Evolutionary conservation across 192 early-diverging fungal species (phyloP).

Genomic region (Mortierella alpina): DNA sequence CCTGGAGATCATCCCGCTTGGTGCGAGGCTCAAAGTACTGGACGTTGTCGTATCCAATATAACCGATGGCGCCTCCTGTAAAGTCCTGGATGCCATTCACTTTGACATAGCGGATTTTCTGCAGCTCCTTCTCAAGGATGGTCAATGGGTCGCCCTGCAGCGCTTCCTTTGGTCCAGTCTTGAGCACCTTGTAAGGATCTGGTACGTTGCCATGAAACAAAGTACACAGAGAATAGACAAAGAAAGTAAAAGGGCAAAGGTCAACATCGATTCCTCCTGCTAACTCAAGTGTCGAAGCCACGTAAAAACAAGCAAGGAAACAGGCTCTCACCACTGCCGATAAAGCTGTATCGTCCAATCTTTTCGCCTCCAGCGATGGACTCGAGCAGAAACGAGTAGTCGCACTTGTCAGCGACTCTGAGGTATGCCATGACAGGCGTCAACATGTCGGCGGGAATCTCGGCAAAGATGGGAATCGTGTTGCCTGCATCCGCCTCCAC

Average conservation of each 20-base stretch:
- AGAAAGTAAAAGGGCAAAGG: not conserved
- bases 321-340: constrained; percentile 78
- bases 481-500: constrained; percentile 76
- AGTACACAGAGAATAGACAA: not conserved
- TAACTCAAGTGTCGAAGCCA: not conserved
- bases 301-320: not conserved
- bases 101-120: constrained; percentile 77
- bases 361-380: constrained; percentile 94
- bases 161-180: constrained; percentile 77
- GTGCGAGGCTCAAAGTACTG: constrained; percentile 98
- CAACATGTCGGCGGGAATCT: constrained; percentile 90
- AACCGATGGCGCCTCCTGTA: constrained; percentile 97
- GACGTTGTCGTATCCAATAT: constrained; percentile 97
- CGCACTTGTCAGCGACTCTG: constrained; percentile 79
- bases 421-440: constrained; percentile 98
- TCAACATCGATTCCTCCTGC: not conserved
- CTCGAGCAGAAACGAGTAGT: constrained; percentile 96
- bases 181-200: constrained; percentile 90
- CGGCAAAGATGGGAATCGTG: constrained; percentile 90
- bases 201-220: not conserved
- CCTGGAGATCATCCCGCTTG: constrained; percentile 74
- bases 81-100: constrained; percentile 87
- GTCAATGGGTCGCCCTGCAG: constrained; percentile 87
- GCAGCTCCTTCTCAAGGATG: constrained; percentile 88
- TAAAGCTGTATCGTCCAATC: constrained; percentile 95